Evolutionary conservation across 768 basidiomycete species (phyloP).

Genomic region (Auriscalpium microsporum): DNA sequence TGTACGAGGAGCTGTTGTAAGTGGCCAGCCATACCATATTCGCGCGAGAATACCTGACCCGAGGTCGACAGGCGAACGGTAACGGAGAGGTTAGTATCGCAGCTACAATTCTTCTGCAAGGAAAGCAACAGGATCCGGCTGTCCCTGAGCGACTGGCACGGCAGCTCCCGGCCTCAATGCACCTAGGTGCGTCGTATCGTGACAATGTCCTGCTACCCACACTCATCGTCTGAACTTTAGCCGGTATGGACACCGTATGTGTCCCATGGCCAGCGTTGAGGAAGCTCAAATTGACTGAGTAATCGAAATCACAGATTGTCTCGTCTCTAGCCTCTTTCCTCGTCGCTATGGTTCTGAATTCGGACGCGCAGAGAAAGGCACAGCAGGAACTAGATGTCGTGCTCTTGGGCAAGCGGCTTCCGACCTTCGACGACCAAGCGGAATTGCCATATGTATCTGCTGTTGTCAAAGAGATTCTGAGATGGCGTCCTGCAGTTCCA

Average conservation of each 20-base stretch:
- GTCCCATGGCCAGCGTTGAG: constrained; percentile 4
- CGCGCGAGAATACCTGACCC: too few relatives aligned
- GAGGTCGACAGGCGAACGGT: neutral
- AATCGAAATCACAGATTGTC: constrained; percentile 3
- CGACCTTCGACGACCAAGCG: constrained; percentile 1
- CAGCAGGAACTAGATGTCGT: constrained; percentile 24
- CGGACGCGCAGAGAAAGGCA: constrained; percentile 20
- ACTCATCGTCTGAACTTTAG: too few relatives aligned
- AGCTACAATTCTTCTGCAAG: neutral
- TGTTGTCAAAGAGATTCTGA: constrained; percentile 7
- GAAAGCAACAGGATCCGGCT: neutral
- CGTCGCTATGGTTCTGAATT: constrained; percentile 25
- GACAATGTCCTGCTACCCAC: neutral
- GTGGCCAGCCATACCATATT: neutral
- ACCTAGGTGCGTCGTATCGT: neutral
- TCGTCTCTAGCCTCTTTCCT: constrained; percentile 18
- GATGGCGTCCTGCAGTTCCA: constrained; percentile 2
- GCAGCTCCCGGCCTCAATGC: neutral
- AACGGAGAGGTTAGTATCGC: neutral
- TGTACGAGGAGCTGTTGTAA: constrained; percentile 17
- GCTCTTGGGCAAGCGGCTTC: constrained; percentile 1
- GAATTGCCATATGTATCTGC: constrained; percentile 9
- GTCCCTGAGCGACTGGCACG: neutral
- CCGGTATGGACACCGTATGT: too few relatives aligned
- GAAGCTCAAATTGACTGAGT: neutral